These are phyloP conservation scores for Trichophyton verrucosum DNA, from an alignment of 2,329 filamentous ascomycete species.

Conservation along the genomic window DNA sequence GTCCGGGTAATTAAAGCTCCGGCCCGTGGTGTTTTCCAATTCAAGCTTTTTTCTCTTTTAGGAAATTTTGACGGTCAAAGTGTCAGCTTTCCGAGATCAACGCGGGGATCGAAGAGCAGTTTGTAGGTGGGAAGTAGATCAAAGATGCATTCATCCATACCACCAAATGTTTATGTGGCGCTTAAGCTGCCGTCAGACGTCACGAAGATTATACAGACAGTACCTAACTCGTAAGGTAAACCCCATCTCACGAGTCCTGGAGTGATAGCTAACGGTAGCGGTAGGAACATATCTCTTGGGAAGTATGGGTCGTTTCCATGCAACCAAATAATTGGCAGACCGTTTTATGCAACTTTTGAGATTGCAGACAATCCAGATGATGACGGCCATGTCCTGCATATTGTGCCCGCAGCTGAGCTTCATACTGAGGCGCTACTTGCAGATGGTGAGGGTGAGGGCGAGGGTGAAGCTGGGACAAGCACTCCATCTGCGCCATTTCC, in stretches of 20 bases:
- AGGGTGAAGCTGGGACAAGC: constrained; percentile 22
- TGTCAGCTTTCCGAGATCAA: not conserved
- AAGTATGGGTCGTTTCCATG: constrained; percentile 88
- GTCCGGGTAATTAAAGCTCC: not conserved
- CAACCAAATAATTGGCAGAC: constrained; percentile 81
- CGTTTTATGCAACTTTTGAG: constrained; percentile 85
- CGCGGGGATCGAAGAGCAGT: not conserved
- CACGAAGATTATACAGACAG: constrained; percentile 46
- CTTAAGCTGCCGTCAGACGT: constrained; percentile 42
- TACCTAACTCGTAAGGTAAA: constrained; percentile 49
- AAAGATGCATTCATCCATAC: constrained; percentile 29
- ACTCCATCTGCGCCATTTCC: constrained; percentile 31
- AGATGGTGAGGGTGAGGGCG: constrained; percentile 24
- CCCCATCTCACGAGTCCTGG: constrained; percentile 9
- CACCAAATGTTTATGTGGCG: constrained; percentile 26
- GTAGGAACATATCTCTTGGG: constrained; percentile 70
- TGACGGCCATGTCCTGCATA: constrained; percentile 53
- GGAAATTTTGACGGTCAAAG: not conserved
- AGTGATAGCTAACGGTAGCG: constrained; percentile 15
- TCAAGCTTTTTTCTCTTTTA: not conserved
- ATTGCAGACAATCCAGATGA: constrained; percentile 58
- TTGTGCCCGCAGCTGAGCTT: constrained; percentile 69
- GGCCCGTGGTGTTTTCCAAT: not conserved
- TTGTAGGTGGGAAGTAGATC: not conserved
- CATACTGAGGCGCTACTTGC: constrained; percentile 61